These are phyloP conservation scores for Cucurbitaria berberidis DNA, from an alignment of 2,329 filamentous ascomycete species.

Conservation along the genomic window DNA sequence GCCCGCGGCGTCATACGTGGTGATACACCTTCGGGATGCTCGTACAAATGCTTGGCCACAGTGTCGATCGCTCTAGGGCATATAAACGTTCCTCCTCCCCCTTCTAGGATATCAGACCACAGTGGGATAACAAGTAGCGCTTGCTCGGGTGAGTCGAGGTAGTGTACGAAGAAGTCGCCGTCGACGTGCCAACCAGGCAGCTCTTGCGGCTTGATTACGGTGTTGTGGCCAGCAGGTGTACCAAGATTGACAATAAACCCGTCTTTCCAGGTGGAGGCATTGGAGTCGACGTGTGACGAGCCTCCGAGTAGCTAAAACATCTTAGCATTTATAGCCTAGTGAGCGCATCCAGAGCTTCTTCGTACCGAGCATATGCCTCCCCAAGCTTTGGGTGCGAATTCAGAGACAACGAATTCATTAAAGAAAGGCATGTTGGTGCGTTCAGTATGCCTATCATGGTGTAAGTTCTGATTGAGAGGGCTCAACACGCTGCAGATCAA, in stretches of 20 bases:
- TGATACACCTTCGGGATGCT: slow-evolving; percentile 69
- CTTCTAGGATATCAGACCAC: slow-evolving; percentile 66
- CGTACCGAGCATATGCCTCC: slow-evolving; percentile 63
- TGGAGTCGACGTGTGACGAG: slow-evolving; percentile 48
- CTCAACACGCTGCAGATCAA: background rate
- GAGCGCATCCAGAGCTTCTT: background rate
- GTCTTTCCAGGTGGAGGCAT: slow-evolving; percentile 66
- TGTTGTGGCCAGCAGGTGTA: slow-evolving; percentile 57
- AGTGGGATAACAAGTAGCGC: slow-evolving; percentile 71
- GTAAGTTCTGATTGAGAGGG: background rate
- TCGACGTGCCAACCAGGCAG: slow-evolving; percentile 71
- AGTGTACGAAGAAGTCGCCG: slow-evolving; percentile 76
- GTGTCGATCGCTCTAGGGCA: slow-evolving; percentile 65
- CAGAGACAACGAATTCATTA: slow-evolving; percentile 58
- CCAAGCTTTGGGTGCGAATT: slow-evolving; percentile 71
- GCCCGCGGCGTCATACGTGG: slow-evolving; percentile 67
- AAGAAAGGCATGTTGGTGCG: slow-evolving; percentile 70
- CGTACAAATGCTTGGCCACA: slow-evolving; percentile 63
- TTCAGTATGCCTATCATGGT: slow-evolving; percentile 51
- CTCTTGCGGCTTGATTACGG: slow-evolving; percentile 58
- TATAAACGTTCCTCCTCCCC: slow-evolving; percentile 69
- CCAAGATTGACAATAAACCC: slow-evolving; percentile 74
- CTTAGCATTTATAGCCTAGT: background rate
- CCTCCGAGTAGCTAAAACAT: slow-evolving; percentile 63
- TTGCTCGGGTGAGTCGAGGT: slow-evolving; percentile 73